Base-by-base conservation (phyloP, 345 rosid genomes). In the Physaria fendleri region DNA sequence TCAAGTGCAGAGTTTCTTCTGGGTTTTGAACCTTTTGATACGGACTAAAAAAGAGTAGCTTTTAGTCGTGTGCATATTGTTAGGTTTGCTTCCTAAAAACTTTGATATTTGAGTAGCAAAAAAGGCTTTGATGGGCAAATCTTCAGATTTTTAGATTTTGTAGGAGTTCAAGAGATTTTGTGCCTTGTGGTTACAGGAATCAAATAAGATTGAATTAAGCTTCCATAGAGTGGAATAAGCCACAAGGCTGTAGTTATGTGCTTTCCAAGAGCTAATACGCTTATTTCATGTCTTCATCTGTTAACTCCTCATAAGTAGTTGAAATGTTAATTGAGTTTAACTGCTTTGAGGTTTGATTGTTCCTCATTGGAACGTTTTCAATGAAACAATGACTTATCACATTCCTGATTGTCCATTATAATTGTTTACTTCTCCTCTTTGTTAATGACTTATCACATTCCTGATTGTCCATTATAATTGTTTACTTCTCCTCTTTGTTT, bases 401-500 rank as follows among this genome's bases (percentile, higher is more conserved):
- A n/a, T n/a, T n/a, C n/a, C n/a, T n/a, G n/a, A n/a, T n/a, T n/a
- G n/a, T n/a, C n/a, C n/a, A n/a, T 43, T 43, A 25, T 24, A 48
- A 47, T 51, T 7, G 11, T 21, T 42, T 8, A 50, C 10, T 41
- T 30, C 49, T 49, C n/a, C n/a, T 23, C 57, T 56, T 13, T 47
- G 32, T 70, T 63, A n/a, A n/a, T n/a, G n/a, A n/a, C n/a, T n/a
- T n/a, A n/a, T n/a, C n/a, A n/a, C n/a, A n/a, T n/a, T n/a, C n/a
- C n/a, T n/a, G n/a, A n/a, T n/a, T n/a, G n/a, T n/a, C n/a, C n/a
- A n/a, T 43, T 43, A 25, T 24, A 48, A 47, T 51, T 7, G 11
- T 21, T 42, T 8, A 50, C 10, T 41, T 30, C 49, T 49, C n/a
- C n/a, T 23, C 57, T 56, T 13, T 47, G 32, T 70, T 63, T 56